Base-by-base conservation (phyloP, 345 rosid species). In the Lumnitzera racemosa region DNA sequence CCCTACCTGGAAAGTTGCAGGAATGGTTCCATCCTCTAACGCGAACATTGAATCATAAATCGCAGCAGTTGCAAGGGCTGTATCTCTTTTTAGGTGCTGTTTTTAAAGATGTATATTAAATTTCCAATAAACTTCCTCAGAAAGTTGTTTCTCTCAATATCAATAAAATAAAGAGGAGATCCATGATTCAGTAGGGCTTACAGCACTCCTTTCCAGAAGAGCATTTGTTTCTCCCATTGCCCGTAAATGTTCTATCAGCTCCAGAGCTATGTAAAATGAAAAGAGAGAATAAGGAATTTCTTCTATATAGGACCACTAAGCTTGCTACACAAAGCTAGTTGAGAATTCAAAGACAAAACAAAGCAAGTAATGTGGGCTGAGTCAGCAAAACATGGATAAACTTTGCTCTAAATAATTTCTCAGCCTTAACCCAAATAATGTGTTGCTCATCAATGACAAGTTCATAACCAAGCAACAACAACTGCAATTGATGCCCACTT, bases 161-260 rank as follows among this genome's bases (percentile, higher is more conserved):
- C 55, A 11, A 24, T 48, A 59, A 17, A 15, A 20, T 59, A 46
- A 24, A 43, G 4, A 56, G 11, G 55, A 25, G 13, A 27, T 41
- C 13, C 24, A 15, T 2, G 20, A 15, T 31, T 4, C 52, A 54
- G 63, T 13, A 47, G 51, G 53, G 59, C 79, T 69, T 70, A 74
- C 99, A 53, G 77, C 78, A 77, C 71, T 81, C 63, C 97, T 86
- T 67, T 88, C 83, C 65, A 88, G 74, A 79, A 94, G 95, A 69
- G 91, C 97, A 73, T 90, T 94, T 24, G 95, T 94, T 77, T 94
- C 99, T 15, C 99, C 99, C 99, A 94, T 90, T 41, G 91, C 64
- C 56, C 96, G 96, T 52, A 94, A 84, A 79, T 94, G 97, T 69
- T 94, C 96, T 61, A 94, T 90, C 71, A 94, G 83, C 73, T 94